Evolutionary conservation across 768 basidiomycete genomes (phyloP).

Genomic region (Chalciporus chontae): DNA sequence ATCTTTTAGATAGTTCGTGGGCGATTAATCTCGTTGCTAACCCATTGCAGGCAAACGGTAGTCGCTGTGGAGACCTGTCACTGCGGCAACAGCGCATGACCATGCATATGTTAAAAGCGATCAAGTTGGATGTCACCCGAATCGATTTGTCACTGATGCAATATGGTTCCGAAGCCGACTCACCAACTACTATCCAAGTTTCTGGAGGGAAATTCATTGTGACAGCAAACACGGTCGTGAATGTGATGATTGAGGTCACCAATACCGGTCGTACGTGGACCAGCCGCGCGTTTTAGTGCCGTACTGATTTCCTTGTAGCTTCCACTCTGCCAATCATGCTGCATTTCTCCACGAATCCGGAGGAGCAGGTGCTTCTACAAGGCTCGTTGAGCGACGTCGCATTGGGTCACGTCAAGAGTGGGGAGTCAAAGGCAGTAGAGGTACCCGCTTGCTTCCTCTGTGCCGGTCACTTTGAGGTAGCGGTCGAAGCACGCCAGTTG

Average conservation of each 20-base stretch:
- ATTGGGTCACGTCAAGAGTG: slow-evolving; percentile 57
- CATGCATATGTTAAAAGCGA: slow-evolving; percentile 69
- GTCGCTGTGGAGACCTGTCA: slow-evolving; percentile 70
- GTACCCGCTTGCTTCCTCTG: slow-evolving; percentile 71
- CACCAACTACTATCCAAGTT: slow-evolving; percentile 12
- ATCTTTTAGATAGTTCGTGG: not conserved
- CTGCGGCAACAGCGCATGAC: slow-evolving; percentile 78
- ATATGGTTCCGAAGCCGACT: slow-evolving; percentile 22
- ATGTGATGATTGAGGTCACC: slow-evolving; percentile 51
- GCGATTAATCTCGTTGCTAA: not conserved
- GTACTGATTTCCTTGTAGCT: slow-evolving; percentile 36
- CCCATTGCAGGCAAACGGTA: slow-evolving; percentile 64
- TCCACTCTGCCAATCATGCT: slow-evolving; percentile 49
- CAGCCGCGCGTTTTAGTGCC: not conserved
- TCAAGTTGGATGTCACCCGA: slow-evolving; percentile 64
- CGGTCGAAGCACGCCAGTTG: slow-evolving; percentile 34
- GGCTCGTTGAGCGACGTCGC: slow-evolving; percentile 60
- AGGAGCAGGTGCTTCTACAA: slow-evolving; percentile 66
- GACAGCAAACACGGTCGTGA: slow-evolving; percentile 58
- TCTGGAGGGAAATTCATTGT: slow-evolving; percentile 45
- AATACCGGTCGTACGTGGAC: slow-evolving; percentile 64
- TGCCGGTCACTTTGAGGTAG: slow-evolving; percentile 56
- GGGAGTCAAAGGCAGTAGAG: slow-evolving; percentile 49
- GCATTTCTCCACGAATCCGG: slow-evolving; percentile 53
- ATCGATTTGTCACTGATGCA: slow-evolving; percentile 52